Conservation (phyloP, 495 filamentous ascomycete genomes). For the Tuber aestivum region DNA sequence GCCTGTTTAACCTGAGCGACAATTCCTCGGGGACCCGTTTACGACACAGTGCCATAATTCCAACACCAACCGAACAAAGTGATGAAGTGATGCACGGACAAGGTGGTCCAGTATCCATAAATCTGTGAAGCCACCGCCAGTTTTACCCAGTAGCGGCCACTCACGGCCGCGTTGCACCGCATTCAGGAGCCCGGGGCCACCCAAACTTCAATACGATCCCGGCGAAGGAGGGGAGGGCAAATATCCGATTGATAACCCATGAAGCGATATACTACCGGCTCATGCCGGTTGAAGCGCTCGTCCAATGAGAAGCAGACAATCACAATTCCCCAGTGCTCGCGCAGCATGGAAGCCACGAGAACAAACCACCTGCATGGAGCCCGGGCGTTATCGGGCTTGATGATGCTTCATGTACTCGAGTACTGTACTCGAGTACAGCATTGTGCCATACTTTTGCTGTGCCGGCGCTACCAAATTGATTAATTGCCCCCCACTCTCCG, state of each 20-base stretch:
- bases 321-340: not conserved
- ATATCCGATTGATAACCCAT: slow-evolving; percentile 1
- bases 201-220: not conserved
- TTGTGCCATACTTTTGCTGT: not conserved
- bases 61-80: not conserved
- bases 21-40: not conserved
- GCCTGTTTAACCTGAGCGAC: not conserved
- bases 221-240: not conserved
- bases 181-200: not conserved
- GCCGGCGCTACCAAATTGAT: not conserved
- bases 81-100: not conserved
- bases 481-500: not conserved
- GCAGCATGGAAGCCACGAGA: slow-evolving; percentile 1
- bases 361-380: not conserved
- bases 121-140: not conserved
- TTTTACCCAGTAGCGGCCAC: not conserved
- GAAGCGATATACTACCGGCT: not conserved
- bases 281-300: not conserved
- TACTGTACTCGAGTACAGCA: no score
- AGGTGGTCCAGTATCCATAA: not conserved
- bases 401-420: not conserved
- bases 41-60: not conserved
- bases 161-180: not conserved
- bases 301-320: not conserved
- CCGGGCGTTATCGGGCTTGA: not conserved